Evolutionary conservation across 495 filamentous ascomycete species (phyloP), one percentile per base, ranked within the genome.

Genomic region (Penicillium subrubescens): DNA sequence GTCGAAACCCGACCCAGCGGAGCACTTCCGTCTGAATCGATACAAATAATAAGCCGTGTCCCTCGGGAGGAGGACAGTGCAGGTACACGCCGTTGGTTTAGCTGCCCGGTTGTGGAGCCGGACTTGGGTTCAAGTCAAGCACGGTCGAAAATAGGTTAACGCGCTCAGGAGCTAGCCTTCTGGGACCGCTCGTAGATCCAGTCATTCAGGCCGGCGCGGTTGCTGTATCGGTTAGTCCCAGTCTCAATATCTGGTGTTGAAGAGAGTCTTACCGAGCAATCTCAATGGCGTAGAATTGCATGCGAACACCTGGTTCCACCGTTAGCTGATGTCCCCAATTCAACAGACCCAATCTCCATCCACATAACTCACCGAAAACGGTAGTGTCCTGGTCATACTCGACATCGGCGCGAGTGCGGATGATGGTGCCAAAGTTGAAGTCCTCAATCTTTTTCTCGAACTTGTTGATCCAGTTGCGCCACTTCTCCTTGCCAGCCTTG

Each of bases 201-300:
- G 75, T 99, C 95, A 71, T 99, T 99, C 57, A 99, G 79, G 39
- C 94, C 93, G 31, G 85, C 83, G 37, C 87, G 86, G 77, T 99
- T 99, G 73, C 94, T 89, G 23, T 15, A 52, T 55, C 0, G 4
- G 12, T 58, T 33, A 63, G 52, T 7, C 21, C 60, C 6, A 64
- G 33, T 31, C 27, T 57, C 15, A 11, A 46, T 50, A 29, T 27
- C 0, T 5, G 15, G 41, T 60, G 59, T 75, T 31, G 72, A 61
- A 61, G 15, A 66, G 12, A 51, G 6, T 34, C 80, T 67, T 72
- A 92, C 91, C 91, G 89, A 12, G 91, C 90, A 71, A 99, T 97
- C 79, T 99, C 95, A 71, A 98, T 78, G 35, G 95, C 95, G 72
- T 99, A 99, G 73, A 99, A 99, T 74, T 99, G 95, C 95, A 99